These are phyloP conservation scores for Pseudogymnoascus sp. DNA, from an alignment of 2,329 filamentous ascomycete species.

Conservation along the genomic window DNA sequence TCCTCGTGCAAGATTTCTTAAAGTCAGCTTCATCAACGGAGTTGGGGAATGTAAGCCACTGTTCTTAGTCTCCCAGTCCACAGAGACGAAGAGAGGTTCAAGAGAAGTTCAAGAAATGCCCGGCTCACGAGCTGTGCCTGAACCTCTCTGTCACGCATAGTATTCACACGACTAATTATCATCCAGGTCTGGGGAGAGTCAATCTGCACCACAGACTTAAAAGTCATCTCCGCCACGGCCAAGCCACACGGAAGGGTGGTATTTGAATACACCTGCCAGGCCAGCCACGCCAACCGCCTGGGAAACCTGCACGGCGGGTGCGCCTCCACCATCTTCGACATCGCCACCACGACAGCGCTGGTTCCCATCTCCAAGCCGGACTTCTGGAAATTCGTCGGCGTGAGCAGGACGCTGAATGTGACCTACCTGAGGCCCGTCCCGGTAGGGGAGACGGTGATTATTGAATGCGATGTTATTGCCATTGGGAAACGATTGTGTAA, in stretches of 20 bases:
- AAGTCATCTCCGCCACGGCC: conserved; percentile 21
- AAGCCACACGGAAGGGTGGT: conserved; percentile 17
- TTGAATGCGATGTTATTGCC: conserved; percentile 52
- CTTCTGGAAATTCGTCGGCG: conserved; percentile 54
- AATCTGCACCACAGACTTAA: conserved; percentile 17
- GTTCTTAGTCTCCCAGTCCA: background rate
- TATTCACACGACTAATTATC: background rate
- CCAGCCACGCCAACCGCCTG: conserved; percentile 44
- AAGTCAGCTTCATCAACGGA: background rate
- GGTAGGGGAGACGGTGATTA: conserved; percentile 45
- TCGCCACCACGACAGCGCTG: conserved; percentile 52
- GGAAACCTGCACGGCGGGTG: conserved; percentile 55
- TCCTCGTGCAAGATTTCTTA: background rate
- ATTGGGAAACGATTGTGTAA: conserved; percentile 47
- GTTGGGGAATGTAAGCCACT: background rate
- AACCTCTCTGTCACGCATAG: background rate
- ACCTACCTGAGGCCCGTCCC: conserved; percentile 60
- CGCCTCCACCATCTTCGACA: conserved; percentile 59
- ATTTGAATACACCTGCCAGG: conserved; percentile 42
- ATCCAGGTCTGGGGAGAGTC: conserved; percentile 23
- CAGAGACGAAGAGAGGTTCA: background rate
- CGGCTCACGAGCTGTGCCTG: conserved; percentile 8
- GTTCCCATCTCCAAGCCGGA: conserved; percentile 48
- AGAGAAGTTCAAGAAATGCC: background rate
- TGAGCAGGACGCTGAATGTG: conserved; percentile 57